Base-by-base conservation (phyloP, 148 eudicot genomes). In the Cornus florida region DNA sequence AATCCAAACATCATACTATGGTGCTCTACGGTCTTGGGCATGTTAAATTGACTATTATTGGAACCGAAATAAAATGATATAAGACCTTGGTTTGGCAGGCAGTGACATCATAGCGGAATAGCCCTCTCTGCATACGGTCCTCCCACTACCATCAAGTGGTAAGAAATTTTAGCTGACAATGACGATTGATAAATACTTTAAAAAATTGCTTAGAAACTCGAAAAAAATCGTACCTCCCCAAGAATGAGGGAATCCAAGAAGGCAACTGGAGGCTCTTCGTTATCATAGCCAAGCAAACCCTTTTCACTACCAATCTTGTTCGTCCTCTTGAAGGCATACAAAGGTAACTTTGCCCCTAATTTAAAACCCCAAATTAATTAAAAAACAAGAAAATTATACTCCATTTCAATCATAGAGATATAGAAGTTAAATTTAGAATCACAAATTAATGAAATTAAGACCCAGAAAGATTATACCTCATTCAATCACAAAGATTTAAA, bases 21-120 rank as follows among this genome's bases (percentile, higher is more conserved):
- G 32, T 2, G 17, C 14, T 3, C 4, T 50, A 73, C 1, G 3
- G 22, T 22, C 7, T 23, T 71, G 17, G 20, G 14, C 50, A 31
- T 8, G 22, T 32, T n/a, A 38, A 5, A 19, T 22, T 9, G 9
- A 38, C n/a, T 14, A 33, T 56, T 4, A 39, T 28, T 1, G n/a
- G 2, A 10, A 74, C n/a, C 33, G 69, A 22, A 84, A 59, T 75
- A 14, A 39, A 67, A n/a, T 38, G 69, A 62, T 33, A 75, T 38
- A 39, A 79, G 10, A 95, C 98, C 97, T 96, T 96, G 81, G 99
- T 96, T 84, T 93, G 89, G 66, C 99, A 96, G 59, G 95, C 95
- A 84, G 99, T 96, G 82, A 96, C 99, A 85, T 96, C 99, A 82
- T 96, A 96, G 74, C 98, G 98, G 78, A 96, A 96, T 60, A 96